These are phyloP conservation scores for Tylopilus sp. DNA, from an alignment of 1,284 basidiomycete species.

Conservation along the genomic window DNA sequence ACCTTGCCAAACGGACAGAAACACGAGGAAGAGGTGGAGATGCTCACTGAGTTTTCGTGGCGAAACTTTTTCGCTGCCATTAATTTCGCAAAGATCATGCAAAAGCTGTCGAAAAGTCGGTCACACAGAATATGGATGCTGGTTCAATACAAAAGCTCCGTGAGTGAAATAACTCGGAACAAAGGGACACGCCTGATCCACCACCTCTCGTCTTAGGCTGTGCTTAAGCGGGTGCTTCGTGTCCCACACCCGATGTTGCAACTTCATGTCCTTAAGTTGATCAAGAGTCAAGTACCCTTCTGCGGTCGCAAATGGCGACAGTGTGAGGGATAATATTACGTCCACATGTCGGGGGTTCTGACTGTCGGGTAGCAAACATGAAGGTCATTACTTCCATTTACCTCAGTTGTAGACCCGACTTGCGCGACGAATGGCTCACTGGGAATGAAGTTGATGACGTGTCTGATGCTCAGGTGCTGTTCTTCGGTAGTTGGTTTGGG, in stretches of 20 bases:
- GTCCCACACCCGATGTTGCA: constrained; percentile 95
- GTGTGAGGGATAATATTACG: constrained; percentile 49
- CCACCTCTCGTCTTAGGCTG: constrained; percentile 54
- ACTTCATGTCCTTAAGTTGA: constrained; percentile 94
- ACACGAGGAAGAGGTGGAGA: constrained; percentile 83
- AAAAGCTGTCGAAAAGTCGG: constrained; percentile 94
- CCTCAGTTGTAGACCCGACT: constrained; percentile 92
- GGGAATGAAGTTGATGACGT: constrained; percentile 92
- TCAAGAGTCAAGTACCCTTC: constrained; percentile 99
- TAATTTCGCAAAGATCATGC: constrained; percentile 97
- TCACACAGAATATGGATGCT: constrained; percentile 95
- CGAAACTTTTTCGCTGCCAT: constrained; percentile 98
- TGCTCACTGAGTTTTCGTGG: constrained; percentile 95
- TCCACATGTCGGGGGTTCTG: constrained; percentile 8
- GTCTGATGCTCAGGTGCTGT: constrained; percentile 68
- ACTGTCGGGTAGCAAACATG: constrained; percentile 80
- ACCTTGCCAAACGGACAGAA: constrained; percentile 65
- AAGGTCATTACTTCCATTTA: constrained; percentile 99
- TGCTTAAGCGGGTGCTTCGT: constrained; percentile 90
- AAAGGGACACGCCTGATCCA: constrained; percentile 9
- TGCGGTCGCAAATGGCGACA: constrained; percentile 98
- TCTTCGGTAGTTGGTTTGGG: not conserved
- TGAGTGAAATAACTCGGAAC: constrained; percentile 38
- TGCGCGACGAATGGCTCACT: constrained; percentile 97
- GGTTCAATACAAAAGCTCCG: constrained; percentile 97